Evolutionary conservation across 768 basidiomycete species (phyloP).

Genomic region (Phlebiopsis flavidoalba): DNA sequence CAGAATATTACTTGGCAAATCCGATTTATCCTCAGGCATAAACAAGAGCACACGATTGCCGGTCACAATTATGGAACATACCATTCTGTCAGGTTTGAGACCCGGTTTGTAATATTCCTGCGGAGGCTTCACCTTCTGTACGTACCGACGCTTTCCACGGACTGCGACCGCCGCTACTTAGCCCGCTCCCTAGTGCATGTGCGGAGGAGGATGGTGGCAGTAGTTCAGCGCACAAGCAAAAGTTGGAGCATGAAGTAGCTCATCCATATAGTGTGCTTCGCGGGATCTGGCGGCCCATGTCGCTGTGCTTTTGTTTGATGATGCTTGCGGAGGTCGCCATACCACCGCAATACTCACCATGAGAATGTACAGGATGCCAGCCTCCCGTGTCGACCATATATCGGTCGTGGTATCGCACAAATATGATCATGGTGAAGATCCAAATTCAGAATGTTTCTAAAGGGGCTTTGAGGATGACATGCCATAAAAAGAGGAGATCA

Average conservation of each 20-base stretch:
- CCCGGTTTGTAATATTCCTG: slow-evolving; percentile 94
- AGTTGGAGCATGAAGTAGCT: slow-evolving; percentile 95
- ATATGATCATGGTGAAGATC: slow-evolving; percentile 94
- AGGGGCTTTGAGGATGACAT: neutral
- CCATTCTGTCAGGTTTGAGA: slow-evolving; percentile 97
- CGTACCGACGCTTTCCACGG: too few species aligned
- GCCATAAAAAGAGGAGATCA: neutral
- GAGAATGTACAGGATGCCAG: slow-evolving; percentile 90
- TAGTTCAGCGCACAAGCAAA: slow-evolving; percentile 81
- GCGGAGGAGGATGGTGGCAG: slow-evolving; percentile 93
- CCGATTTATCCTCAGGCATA: too few species aligned
- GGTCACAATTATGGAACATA: too few species aligned
- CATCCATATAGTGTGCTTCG: slow-evolving; percentile 96
- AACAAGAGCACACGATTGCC: too few species aligned
- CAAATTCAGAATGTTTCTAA: slow-evolving; percentile 93
- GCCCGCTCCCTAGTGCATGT: slow-evolving; percentile 34
- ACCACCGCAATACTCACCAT: slow-evolving; percentile 99
- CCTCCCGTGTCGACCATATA: slow-evolving; percentile 87
- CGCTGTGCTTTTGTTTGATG: slow-evolving; percentile 76
- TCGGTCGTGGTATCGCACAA: slow-evolving; percentile 90
- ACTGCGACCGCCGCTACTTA: slow-evolving; percentile 39
- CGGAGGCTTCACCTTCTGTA: slow-evolving; percentile 52
- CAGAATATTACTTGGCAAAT: too few species aligned
- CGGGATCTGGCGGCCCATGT: slow-evolving; percentile 67
- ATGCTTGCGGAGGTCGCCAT: slow-evolving; percentile 88